Base-by-base conservation (phyloP, 2,329 filamentous ascomycete species). In the Alternaria arborescens region DNA sequence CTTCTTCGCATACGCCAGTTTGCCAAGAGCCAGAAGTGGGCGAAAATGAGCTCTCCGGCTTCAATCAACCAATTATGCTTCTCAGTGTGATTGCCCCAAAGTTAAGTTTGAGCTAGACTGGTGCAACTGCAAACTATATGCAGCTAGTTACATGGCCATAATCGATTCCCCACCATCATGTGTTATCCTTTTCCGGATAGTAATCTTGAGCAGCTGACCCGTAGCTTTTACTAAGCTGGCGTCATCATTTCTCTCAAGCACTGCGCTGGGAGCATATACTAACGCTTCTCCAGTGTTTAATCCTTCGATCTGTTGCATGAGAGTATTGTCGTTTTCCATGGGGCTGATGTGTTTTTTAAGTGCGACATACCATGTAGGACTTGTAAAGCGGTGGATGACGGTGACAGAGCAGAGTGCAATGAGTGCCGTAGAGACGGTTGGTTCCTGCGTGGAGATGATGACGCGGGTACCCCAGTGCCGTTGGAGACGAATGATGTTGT, bases 361-460 rank as follows among this genome's bases (percentile, higher is more conserved):
- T 14, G 48, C n/a, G 12, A 24, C 22, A 28, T 52, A 52, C 48
- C 22, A 52, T 16, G 48, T 52, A 30, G 34, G 48, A 22, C 36
- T 52, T 5, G 34, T 16, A 30, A 52, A 32, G 93, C 87, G 16
- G 93, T 83, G 0, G 87, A 93, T 87, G 16, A 93, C 82, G 0
- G 87, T 90, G n/a, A 91, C 79, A 1, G 87, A 88, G 74, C 89
- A 93, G 0, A 94, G 80, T 54, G 92, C 90, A 0, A 94, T 82
- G 0, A 95, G 82, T 16, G 84, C 83, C 0, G 88, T 86, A 0
- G 88, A 89, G 4, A 94, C 83, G 0, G 89, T 92, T 0, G 91
- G 91, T 69, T 94, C 91, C 71, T 95, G 91, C 0, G 91, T 94
- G 0, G 90, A 88, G 32, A 94, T 88, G 42, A 94, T 73, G 5